Percentiles rank a stretch among this genome's conserved stretches.
Evolutionary conservation across 2,329 filamentous ascomycete genomes (phyloP).

Genomic region (Neocucurbitaria cava): DNA sequence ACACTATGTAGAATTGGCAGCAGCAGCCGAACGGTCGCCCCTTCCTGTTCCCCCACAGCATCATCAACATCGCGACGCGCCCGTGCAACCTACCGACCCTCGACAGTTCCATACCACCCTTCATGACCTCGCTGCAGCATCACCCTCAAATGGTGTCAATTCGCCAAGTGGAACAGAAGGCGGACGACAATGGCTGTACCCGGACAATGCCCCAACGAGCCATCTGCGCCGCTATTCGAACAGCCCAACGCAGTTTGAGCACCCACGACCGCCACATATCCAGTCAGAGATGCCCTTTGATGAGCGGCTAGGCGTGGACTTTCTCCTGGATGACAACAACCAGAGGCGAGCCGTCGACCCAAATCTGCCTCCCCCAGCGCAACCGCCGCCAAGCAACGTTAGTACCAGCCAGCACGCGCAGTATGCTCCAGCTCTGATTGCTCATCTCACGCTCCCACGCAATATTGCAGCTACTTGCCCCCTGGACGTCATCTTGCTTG

Average conservation of each 20-base stretch:
- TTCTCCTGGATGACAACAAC: conserved; percentile 68
- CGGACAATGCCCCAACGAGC: conserved; percentile 40
- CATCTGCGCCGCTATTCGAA: conserved; percentile 45
- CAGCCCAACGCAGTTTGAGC: conserved; percentile 49
- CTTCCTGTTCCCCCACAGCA: conserved; percentile 41
- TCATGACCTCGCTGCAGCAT: conserved; percentile 26
- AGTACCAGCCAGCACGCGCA: conserved; percentile 32
- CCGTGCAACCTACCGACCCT: conserved; percentile 20
- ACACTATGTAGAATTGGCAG: conserved; percentile 52
- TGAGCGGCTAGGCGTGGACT: conserved; percentile 75
- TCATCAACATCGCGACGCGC: conserved; percentile 19
- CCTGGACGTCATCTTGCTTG: conserved; percentile 78
- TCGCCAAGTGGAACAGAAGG: conserved; percentile 36
- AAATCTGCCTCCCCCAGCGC: conserved; percentile 55
- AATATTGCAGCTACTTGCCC: conserved; percentile 76
- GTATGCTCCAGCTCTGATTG: conserved; percentile 38
- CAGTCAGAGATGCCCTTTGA: conserved; percentile 42
- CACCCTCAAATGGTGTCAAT: conserved; percentile 30
- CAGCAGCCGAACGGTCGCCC: conserved; percentile 56
- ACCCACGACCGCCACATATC: conserved; percentile 42
- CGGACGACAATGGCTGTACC: conserved; percentile 41
- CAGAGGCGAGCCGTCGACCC: conserved; percentile 47
- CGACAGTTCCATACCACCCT: conserved; percentile 33
- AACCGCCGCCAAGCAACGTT: conserved; percentile 27
- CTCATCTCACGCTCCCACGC: conserved; percentile 49